A percentile compares a stretch with the other conserved stretches of the same genome.
Evolutionary conservation across 2,329 filamentous ascomycete species (phyloP).

Genomic region (Didymella keratinophila): DNA sequence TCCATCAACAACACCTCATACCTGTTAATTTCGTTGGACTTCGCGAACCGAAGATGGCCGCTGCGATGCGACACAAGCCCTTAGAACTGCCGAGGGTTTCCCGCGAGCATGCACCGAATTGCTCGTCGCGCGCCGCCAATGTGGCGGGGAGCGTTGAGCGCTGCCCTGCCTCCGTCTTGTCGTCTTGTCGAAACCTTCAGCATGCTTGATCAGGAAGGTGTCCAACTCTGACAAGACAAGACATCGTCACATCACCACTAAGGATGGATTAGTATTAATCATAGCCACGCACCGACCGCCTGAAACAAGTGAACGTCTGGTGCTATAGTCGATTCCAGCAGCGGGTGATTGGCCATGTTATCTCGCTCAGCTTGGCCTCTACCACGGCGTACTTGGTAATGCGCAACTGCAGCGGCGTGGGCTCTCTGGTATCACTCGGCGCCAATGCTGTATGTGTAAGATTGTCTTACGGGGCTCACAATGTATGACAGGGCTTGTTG

Average conservation of each 20-base stretch:
- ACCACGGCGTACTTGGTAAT: slow-evolving; percentile 18
- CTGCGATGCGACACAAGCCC: not conserved
- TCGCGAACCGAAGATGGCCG: not conserved
- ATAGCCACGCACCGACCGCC: slow-evolving; percentile 6
- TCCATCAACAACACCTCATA: not conserved
- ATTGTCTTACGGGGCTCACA: not conserved
- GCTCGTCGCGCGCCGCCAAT: slow-evolving; percentile 7
- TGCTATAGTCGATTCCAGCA: not conserved
- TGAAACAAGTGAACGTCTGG: not conserved
- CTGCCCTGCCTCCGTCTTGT: slow-evolving; percentile 18
- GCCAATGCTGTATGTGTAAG: slow-evolving; percentile 23
- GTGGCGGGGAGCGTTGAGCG: slow-evolving; percentile 1
- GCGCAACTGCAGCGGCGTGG: not conserved
- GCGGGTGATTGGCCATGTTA: slow-evolving; percentile 8
- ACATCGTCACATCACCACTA: slow-evolving; percentile 1
- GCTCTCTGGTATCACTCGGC: slow-evolving; percentile 25
- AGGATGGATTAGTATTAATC: not conserved
- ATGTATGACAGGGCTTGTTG: slow-evolving; percentile 1
- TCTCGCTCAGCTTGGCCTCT: slow-evolving; percentile 11
- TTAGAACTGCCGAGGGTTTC: not conserved
- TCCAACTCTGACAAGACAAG: slow-evolving; percentile 10
- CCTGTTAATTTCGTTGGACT: not conserved
- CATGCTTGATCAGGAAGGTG: slow-evolving; percentile 31
- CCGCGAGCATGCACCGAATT: not conserved
- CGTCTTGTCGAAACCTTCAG: slow-evolving; percentile 10